These are phyloP conservation scores for Sclerotinia glacialis DNA, from an alignment of 2,329 filamentous ascomycete species.

Conservation along the genomic window DNA sequence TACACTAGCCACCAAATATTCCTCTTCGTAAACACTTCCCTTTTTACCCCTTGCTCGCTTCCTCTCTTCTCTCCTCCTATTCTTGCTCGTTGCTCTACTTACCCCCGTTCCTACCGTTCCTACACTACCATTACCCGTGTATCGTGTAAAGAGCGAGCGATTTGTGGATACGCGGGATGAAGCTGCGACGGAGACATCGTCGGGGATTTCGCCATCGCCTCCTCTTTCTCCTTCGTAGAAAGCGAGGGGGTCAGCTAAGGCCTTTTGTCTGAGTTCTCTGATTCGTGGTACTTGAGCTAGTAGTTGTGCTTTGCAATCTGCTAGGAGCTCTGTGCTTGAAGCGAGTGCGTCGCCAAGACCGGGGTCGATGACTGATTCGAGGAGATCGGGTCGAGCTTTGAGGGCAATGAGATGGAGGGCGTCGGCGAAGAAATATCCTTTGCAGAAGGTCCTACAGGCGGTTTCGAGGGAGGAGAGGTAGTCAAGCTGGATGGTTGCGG, in stretches of 20 bases:
- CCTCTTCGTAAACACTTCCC: conserved; percentile 95
- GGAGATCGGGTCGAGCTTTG: conserved; percentile 57
- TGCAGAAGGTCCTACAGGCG: conserved; percentile 77
- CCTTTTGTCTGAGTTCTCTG: conserved; percentile 75
- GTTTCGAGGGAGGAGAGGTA: conserved; percentile 70
- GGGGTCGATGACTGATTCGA: conserved; percentile 66
- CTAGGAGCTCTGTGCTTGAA: conserved; percentile 82
- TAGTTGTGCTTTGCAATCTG: conserved; percentile 87
- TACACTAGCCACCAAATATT: conserved; percentile 89
- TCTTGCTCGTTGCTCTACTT: conserved; percentile 80
- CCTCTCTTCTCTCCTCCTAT: conserved; percentile 84
- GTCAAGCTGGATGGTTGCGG: conserved; percentile 76
- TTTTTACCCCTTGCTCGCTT: conserved; percentile 94
- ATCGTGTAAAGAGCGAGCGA: conserved; percentile 88
- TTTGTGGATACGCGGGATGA: conserved; percentile 75
- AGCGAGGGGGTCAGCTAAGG: conserved; percentile 77
- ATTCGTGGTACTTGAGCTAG: conserved; percentile 82
- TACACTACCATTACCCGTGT: conserved; percentile 63
- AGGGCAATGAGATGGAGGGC: conserved; percentile 74
- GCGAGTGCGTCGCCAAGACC: conserved; percentile 79
- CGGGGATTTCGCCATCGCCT: conserved; percentile 69
- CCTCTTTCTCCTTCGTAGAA: conserved; percentile 80
- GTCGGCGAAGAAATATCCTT: conserved; percentile 81
- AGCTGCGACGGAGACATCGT: conserved; percentile 88
- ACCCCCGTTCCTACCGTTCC: conserved; percentile 69